phyloP scores from a whole-genome alignment of 169 alveolate genomes.

The Neospora caninum region DNA sequence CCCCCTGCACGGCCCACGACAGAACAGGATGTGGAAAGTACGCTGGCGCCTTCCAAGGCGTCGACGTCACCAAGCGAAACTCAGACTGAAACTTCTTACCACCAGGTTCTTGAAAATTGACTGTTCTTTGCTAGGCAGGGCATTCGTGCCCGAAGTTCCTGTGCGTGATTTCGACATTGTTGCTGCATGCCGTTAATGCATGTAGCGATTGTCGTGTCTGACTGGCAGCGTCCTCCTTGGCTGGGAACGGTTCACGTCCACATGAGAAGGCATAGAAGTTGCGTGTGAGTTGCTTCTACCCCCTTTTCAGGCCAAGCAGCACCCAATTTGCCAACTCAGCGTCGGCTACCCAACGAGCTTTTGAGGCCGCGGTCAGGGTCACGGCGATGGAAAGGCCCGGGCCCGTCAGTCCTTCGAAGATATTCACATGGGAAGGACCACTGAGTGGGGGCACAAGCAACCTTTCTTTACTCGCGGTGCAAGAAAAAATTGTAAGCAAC shows the following conservation, averaged over 20 bases:
- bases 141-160: slow-evolving; percentile 29
- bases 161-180: slow-evolving; percentile 27
- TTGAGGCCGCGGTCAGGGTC: slow-evolving; percentile 1
- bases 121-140: slow-evolving; percentile 61
- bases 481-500: too few relatives aligned
- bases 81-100: background rate
- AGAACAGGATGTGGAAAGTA: too few relatives aligned
- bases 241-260: background rate
- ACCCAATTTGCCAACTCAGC: background rate
- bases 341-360: background rate
- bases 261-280: background rate
- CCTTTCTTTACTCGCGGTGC: background rate
- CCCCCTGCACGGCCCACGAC: too few relatives aligned
- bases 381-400: background rate
- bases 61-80: too few relatives aligned
- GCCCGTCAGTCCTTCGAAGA: background rate
- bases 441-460: background rate
- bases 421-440: background rate
- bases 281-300: background rate
- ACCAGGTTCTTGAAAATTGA: slow-evolving; percentile 54
- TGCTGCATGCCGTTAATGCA: background rate
- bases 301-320: background rate
- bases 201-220: background rate
- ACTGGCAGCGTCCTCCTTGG: background rate
- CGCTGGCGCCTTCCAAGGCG: too few relatives aligned